These are phyloP conservation scores for Magnolia sinica DNA, from an alignment of 164 flowering plant genomes.

Conservation along the genomic window DNA sequence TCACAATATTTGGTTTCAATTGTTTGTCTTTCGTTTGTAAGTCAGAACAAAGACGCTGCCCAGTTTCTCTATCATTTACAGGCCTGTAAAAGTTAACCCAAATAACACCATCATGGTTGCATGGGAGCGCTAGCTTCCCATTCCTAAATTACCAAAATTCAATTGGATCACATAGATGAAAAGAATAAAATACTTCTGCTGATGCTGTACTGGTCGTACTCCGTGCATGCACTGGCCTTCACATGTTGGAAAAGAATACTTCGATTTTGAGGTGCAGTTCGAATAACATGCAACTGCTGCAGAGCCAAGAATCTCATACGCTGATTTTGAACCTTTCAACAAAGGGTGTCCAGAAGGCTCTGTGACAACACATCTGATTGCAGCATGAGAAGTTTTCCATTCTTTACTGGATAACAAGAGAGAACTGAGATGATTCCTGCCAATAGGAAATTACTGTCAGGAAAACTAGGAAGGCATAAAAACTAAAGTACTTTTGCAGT, in stretches of 20 bases:
- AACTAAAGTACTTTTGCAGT: neutral
- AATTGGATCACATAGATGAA: conserved; percentile 1
- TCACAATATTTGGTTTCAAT: no score
- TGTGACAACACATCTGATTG: conserved; percentile 47
- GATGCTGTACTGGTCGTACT: conserved; percentile 30
- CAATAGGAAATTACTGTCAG: conserved; percentile 20
- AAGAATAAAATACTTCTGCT: conserved; percentile 55
- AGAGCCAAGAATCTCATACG: conserved; percentile 65
- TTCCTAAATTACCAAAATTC: neutral
- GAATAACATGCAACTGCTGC: conserved; percentile 69
- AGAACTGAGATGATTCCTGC: conserved; percentile 79
- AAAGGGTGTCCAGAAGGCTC: conserved; percentile 25
- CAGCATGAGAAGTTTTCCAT: conserved; percentile 38
- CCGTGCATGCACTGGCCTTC: conserved; percentile 30
- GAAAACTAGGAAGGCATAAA: conserved; percentile 1
- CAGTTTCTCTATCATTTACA: no score
- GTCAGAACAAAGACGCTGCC: no score
- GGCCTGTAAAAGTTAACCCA: no score
- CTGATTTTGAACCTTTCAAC: conserved; percentile 43
- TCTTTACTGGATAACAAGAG: conserved; percentile 54
- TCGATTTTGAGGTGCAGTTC: conserved; percentile 28
- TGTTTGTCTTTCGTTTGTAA: no score
- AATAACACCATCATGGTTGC: no score
- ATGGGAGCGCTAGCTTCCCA: neutral
- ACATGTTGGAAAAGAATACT: conserved; percentile 65